Conservation (phyloP, 352 stramenopile species). For the Pythium phragmitis region DNA sequence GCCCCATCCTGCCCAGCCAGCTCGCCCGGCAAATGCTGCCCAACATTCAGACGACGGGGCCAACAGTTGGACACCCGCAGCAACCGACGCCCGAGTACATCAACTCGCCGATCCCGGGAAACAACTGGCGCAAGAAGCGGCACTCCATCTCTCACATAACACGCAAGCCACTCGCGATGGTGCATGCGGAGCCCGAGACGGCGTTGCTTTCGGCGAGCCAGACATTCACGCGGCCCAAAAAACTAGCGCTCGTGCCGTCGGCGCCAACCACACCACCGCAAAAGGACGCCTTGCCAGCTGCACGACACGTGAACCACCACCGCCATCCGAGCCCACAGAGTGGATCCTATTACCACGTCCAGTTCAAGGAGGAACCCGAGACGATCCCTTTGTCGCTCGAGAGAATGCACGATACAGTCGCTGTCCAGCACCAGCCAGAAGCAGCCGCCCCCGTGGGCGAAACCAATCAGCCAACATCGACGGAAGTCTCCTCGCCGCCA, state of each 20-base stretch:
- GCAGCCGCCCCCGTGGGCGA: neutral
- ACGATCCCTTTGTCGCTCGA: neutral
- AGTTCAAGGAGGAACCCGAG: conserved; percentile 26
- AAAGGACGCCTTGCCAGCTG: conserved; percentile 14
- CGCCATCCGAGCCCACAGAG: conserved; percentile 27
- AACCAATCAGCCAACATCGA: conserved; percentile 2
- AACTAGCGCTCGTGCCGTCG: conserved; percentile 22
- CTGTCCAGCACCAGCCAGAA: neutral
- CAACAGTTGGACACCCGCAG: conserved; percentile 14
- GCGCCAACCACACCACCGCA: conserved; percentile 25
- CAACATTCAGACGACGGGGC: conserved; percentile 9
- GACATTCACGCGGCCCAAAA: conserved; percentile 22
- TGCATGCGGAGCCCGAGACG: conserved; percentile 8
- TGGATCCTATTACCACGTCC: conserved; percentile 14
- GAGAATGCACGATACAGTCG: neutral
- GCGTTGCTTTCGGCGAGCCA: conserved; percentile 19
- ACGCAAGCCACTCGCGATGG: conserved; percentile 14
- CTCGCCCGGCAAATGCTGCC: conserved; percentile 15
- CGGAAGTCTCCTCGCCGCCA: conserved; percentile 14
- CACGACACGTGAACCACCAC: conserved; percentile 12
- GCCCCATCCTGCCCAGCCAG: neutral
- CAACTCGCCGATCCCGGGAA: conserved; percentile 47
- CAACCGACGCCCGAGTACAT: conserved; percentile 45
- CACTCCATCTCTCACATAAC: conserved; percentile 51
- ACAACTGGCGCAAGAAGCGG: conserved; percentile 43